Conservation (phyloP, 345 rosid species). For the Gossypium anomalum region DNA sequence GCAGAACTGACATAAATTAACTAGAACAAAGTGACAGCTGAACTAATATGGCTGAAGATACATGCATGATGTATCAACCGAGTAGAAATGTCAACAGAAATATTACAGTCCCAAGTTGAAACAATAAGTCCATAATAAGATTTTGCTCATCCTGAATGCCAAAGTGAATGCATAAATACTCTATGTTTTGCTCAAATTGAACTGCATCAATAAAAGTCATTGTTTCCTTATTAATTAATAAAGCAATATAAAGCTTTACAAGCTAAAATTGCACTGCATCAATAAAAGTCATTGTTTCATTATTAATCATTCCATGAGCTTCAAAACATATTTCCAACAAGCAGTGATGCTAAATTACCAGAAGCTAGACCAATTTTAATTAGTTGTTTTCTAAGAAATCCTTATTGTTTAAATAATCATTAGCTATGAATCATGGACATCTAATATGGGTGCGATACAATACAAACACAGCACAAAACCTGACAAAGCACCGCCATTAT, state of each 20-base stretch:
- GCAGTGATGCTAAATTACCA: constrained; percentile 4
- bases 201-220: neutral
- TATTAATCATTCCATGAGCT: neutral
- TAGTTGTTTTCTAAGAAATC: too few species aligned
- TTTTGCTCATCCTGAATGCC: neutral
- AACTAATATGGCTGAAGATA: neutral
- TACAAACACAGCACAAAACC: too few species aligned
- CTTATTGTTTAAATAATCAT: too few species aligned
- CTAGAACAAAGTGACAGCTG: neutral
- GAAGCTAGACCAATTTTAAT: neutral
- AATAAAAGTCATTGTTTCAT: neutral
- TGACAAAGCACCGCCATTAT: too few species aligned
- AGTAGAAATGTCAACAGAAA: neutral
- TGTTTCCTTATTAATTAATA: neutral
- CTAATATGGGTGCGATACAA: too few species aligned
- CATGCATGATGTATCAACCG: neutral
- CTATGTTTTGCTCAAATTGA: neutral
- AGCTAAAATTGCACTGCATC: neutral
- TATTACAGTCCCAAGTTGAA: neutral
- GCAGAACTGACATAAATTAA: neutral
- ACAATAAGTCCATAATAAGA: neutral
- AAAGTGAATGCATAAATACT: constrained; percentile 1
- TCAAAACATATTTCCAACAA: neutral
- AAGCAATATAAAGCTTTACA: neutral
- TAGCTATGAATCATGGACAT: too few species aligned